Percentiles rank a stretch among this genome's conserved stretches.
Evolutionary conservation across 2,329 filamentous ascomycete species (phyloP).

Genomic region (Aspergillus floridensis): DNA sequence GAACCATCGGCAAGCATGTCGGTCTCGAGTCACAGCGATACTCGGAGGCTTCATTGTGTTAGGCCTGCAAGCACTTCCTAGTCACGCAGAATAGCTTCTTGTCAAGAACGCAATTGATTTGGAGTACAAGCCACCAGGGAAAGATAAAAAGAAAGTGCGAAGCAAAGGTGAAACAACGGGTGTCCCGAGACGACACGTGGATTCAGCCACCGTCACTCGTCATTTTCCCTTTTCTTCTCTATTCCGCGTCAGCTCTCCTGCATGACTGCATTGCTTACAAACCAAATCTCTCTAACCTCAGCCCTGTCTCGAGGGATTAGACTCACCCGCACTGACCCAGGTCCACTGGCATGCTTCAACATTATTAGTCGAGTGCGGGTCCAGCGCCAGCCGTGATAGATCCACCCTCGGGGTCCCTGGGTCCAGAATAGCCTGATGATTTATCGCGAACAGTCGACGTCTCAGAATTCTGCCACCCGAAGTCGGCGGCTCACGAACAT

Average conservation of each 20-base stretch:
- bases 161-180: background rate
- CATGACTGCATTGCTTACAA: background rate
- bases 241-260: background rate
- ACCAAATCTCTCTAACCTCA: background rate
- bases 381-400: background rate
- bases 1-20: background rate
- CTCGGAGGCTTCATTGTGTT: background rate
- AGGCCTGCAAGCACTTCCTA: too few species aligned
- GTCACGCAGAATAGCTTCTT: background rate
- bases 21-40: background rate
- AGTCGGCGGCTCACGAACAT: background rate
- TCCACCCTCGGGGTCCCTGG: background rate
- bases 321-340: background rate
- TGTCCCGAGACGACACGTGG: background rate
- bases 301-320: background rate
- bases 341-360: background rate
- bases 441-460: constrained; percentile 6
- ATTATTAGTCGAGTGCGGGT: background rate
- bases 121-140: background rate
- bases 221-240: background rate
- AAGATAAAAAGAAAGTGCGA: background rate
- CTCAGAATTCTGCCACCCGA: background rate
- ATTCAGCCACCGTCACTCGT: background rate
- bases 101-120: background rate
- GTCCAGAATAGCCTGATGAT: constrained; percentile 2